Conservation (phyloP, 148 eudicot species). For the Cornus florida region DNA sequence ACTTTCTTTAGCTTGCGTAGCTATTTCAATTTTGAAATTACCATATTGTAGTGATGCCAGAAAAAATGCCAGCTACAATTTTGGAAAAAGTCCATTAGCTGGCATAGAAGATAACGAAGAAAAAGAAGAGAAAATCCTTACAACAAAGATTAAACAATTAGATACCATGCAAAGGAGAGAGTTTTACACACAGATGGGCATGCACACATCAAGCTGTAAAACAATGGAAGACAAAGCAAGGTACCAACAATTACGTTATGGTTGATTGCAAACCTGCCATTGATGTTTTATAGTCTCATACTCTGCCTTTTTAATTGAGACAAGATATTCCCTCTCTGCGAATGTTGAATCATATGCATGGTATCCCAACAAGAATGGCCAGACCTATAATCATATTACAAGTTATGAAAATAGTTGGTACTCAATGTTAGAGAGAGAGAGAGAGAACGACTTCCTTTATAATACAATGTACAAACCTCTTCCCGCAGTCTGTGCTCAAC, state of each 20-base stretch:
- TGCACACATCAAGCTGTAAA: not conserved
- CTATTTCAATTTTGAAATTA: not conserved
- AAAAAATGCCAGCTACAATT: not conserved
- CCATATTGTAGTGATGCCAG: not conserved
- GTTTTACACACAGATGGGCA: not conserved
- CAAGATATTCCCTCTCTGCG: slow-evolving; percentile 84
- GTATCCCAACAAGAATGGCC: slow-evolving; percentile 86
- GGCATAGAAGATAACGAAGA: not conserved
- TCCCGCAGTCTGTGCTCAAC: slow-evolving; percentile 66
- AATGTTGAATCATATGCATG: slow-evolving; percentile 77
- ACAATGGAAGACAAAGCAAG: not conserved
- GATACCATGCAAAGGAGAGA: not conserved
- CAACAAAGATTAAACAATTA: not conserved
- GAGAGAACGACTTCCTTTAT: not conserved
- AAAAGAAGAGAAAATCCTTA: not conserved
- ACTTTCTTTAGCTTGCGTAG: not conserved
- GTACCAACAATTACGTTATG: not conserved
- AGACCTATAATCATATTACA: slow-evolving; percentile 49
- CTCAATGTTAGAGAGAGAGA: not conserved
- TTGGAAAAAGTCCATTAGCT: not conserved
- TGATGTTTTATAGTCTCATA: slow-evolving; percentile 83
- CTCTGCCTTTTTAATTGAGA: slow-evolving; percentile 68
- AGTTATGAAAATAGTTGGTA: slow-evolving; percentile 1
- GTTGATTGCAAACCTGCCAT: slow-evolving; percentile 70
- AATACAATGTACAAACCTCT: slow-evolving; percentile 51